Evolutionary conservation across 1,284 basidiomycete genomes (phyloP).

Genomic region (Kalmanozyma brasiliensis): DNA sequence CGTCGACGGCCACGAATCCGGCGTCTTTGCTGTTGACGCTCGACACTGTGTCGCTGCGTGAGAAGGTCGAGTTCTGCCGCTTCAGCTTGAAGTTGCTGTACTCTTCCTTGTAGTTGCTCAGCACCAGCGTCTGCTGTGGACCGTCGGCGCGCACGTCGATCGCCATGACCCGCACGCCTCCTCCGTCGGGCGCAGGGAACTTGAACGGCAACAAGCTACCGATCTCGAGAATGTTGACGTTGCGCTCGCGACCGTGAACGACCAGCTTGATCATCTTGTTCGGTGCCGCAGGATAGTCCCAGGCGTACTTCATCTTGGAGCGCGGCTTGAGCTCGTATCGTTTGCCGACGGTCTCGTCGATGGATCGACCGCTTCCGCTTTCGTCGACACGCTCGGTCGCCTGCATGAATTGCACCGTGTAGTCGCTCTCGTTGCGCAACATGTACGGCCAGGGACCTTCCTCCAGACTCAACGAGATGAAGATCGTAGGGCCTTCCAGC

Average conservation of each 20-base stretch:
- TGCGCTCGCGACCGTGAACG: conserved; percentile 76
- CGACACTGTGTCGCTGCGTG: conserved; percentile 78
- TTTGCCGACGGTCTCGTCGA: conserved; percentile 59
- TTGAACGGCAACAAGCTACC: conserved; percentile 91
- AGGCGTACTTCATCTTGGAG: conserved; percentile 80
- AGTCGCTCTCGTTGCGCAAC: conserved; percentile 88
- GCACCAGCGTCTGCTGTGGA: conserved; percentile 83
- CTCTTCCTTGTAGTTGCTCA: conserved; percentile 88
- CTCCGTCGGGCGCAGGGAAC: conserved; percentile 70
- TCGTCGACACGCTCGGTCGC: conserved; percentile 44
- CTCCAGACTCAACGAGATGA: conserved; percentile 79
- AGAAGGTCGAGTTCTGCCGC: conserved; percentile 72
- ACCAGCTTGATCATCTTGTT: conserved; percentile 83
- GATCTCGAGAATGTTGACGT: conserved; percentile 94
- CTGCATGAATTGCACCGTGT: conserved; percentile 79
- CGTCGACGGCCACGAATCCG: conserved; percentile 83
- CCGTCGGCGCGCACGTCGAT: conserved; percentile 93
- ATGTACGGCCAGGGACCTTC: conserved; percentile 84
- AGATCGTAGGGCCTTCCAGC: conserved; percentile 88
- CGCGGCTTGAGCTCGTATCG: conserved; percentile 74
- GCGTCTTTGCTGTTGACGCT: conserved; percentile 73
- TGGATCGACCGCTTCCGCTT: conserved; percentile 21
- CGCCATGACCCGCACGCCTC: conserved; percentile 76
- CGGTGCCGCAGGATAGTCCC: conserved; percentile 89
- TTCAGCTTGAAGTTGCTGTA: conserved; percentile 88